These are phyloP conservation scores for Phanerodontia chrysosporium DNA, from an alignment of 768 basidiomycete species.

Conservation along the genomic window DNA sequence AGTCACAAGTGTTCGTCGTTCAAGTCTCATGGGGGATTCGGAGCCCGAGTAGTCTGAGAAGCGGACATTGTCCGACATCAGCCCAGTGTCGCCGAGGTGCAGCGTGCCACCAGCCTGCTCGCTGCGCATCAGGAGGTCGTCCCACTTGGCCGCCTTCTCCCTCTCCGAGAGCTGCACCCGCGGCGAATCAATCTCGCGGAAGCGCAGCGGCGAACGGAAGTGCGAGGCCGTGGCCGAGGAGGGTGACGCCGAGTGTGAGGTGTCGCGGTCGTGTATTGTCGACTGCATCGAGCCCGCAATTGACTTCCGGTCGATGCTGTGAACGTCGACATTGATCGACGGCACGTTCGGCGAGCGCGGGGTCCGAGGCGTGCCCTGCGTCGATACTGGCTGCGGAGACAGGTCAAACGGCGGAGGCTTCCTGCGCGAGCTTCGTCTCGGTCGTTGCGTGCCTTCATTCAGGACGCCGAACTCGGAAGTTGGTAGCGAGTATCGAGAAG, in stretches of 20 bases:
- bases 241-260: constrained; percentile 24
- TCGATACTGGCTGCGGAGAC: constrained; percentile 13
- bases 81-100: constrained; percentile 43
- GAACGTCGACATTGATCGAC: constrained; percentile 11
- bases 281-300: not conserved
- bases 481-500: constrained; percentile 9
- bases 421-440: constrained; percentile 21
- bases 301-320: not conserved
- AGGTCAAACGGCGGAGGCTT: constrained; percentile 15
- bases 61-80: constrained; percentile 39
- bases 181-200: constrained; percentile 42
- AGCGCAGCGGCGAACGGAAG: constrained; percentile 35
- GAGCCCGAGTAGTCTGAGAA: constrained; percentile 29
- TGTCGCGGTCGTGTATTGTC: constrained; percentile 1
- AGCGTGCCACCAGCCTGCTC: constrained; percentile 71
- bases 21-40: not conserved
- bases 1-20: not conserved
- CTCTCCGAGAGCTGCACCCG: constrained; percentile 49
- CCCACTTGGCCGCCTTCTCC: constrained; percentile 72
- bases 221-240: constrained; percentile 11
- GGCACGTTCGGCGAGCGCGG: constrained; percentile 10
- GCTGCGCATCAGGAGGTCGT: constrained; percentile 62
- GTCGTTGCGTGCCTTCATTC: constrained; percentile 20
- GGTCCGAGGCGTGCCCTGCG: constrained; percentile 14
- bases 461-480: constrained; percentile 19